Percentiles rank a stretch among this genome's conserved stretches.
Evolutionary conservation across 1,284 basidiomycete species (phyloP).

Genomic region (Schizophyllum commune): DNA sequence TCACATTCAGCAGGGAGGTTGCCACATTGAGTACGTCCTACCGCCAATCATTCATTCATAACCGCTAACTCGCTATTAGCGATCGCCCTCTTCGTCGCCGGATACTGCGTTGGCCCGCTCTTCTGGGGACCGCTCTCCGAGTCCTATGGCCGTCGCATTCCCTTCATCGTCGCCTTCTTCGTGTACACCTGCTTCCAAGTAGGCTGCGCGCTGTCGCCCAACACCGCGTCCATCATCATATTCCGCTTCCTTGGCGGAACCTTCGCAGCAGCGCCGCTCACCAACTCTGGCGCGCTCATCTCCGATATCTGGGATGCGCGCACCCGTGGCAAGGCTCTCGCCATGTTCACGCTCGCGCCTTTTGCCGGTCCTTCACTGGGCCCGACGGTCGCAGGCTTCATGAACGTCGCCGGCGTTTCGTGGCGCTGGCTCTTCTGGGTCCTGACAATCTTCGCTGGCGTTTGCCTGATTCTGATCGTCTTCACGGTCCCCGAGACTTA

Average conservation of each 20-base stretch:
- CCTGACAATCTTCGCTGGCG: constrained; percentile 53
- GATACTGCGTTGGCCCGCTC: constrained; percentile 43
- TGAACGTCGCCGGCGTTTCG: constrained; percentile 36
- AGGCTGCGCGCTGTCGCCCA: constrained; percentile 52
- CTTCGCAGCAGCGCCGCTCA: constrained; percentile 42
- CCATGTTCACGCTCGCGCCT: constrained; percentile 65
- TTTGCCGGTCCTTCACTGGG: constrained; percentile 64
- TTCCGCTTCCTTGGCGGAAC: constrained; percentile 65
- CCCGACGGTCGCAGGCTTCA: constrained; percentile 58
- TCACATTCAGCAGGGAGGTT: constrained; percentile 48
- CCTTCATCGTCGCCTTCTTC: constrained; percentile 63
- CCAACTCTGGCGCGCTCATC: constrained; percentile 47
- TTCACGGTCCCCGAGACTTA: constrained; percentile 76
- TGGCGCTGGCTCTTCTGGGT: constrained; percentile 81
- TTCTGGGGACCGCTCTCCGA: constrained; percentile 57
- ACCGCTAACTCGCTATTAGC: constrained; percentile 17
- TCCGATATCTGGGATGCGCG: constrained; percentile 65
- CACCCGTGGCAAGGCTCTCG: constrained; percentile 61
- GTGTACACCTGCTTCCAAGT: constrained; percentile 60
- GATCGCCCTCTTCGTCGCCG: constrained; percentile 47
- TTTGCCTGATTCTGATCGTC: constrained; percentile 43
- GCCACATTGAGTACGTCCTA: constrained; percentile 11
- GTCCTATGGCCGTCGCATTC: constrained; percentile 49
- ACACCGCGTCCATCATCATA: constrained; percentile 52
- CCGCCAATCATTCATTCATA: neutral